Percentiles rank a stretch among this genome's conserved stretches.
Conservation (phyloP, 139 green algal species). For the Chara braunii region DNA sequence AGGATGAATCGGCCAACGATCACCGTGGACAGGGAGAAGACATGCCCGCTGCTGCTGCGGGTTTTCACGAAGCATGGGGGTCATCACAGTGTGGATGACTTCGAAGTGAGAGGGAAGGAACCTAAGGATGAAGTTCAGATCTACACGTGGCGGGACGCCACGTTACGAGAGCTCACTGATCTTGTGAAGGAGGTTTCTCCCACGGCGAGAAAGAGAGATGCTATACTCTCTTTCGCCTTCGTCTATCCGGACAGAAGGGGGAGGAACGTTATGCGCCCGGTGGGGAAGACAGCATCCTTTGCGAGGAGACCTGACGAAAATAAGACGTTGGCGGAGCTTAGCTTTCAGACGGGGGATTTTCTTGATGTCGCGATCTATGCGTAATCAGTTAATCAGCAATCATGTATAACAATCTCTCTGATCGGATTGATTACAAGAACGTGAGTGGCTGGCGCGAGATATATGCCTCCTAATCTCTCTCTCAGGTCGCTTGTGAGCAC, state of each 20-base stretch:
- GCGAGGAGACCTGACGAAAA: conserved; percentile 56
- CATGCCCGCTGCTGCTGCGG: conserved; percentile 72
- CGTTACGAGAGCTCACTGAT: conserved; percentile 78
- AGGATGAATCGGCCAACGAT: too few species aligned
- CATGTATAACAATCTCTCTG: too few species aligned
- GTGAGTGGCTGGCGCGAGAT: too few species aligned
- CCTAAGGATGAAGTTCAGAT: conserved; percentile 48
- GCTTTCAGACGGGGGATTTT: conserved; percentile 82
- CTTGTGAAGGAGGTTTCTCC: conserved; percentile 70
- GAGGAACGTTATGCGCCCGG: conserved; percentile 75
- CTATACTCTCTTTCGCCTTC: conserved; percentile 73
- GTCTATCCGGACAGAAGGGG: conserved; percentile 81
- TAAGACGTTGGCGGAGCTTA: conserved; percentile 66
- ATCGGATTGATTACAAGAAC: too few species aligned
- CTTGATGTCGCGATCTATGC: conserved; percentile 63
- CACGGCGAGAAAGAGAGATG: conserved; percentile 21
- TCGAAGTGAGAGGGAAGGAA: conserved; percentile 39
- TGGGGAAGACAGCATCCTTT: conserved; percentile 33
- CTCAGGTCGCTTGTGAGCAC: too few species aligned
- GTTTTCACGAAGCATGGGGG: conserved; percentile 64
- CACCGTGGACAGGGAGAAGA: conserved; percentile 34
- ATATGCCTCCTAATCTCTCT: too few species aligned
- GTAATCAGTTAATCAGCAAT: conserved; percentile 21
- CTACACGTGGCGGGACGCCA: conserved; percentile 91
- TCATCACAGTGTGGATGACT: conserved; percentile 70